phyloP scores from a whole-genome alignment of 768 basidiomycete species.

The Leccinellum rugosiceps region DNA sequence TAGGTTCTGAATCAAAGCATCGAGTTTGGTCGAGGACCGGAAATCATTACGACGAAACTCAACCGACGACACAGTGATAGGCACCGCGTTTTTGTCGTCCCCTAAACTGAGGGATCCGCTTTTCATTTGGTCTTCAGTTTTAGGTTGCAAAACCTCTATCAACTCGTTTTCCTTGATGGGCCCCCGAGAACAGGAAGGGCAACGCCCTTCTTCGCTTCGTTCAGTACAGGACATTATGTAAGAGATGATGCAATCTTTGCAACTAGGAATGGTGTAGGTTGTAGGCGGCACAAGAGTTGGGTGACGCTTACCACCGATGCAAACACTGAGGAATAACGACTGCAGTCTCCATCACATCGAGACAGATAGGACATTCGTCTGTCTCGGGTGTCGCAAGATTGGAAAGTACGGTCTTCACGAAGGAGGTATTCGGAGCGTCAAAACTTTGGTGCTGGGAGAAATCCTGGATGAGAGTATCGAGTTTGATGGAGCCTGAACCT shows the following conservation, averaged over 20 bases:
- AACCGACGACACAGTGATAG: slow-evolving; percentile 40
- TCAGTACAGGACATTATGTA: slow-evolving; percentile 69
- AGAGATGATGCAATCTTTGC: slow-evolving; percentile 85
- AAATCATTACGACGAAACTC: slow-evolving; percentile 78
- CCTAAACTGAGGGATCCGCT: neutral
- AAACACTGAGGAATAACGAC: slow-evolving; percentile 72
- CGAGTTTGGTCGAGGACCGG: slow-evolving; percentile 85
- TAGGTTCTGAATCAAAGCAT: slow-evolving; percentile 74
- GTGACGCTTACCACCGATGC: slow-evolving; percentile 59
- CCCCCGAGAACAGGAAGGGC: slow-evolving; percentile 75
- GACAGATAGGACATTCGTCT: slow-evolving; percentile 81
- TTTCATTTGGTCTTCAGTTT: slow-evolving; percentile 6
- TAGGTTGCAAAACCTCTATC: slow-evolving; percentile 54
- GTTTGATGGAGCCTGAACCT: slow-evolving; percentile 41
- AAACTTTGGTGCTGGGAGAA: slow-evolving; percentile 40
- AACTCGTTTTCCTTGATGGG: slow-evolving; percentile 64
- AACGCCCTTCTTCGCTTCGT: slow-evolving; percentile 65
- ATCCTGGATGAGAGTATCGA: slow-evolving; percentile 56
- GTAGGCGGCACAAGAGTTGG: neutral
- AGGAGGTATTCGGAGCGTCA: slow-evolving; percentile 37
- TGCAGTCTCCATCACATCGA: slow-evolving; percentile 71
- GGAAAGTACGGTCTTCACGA: slow-evolving; percentile 63
- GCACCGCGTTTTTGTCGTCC: slow-evolving; percentile 17
- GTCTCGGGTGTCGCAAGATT: slow-evolving; percentile 46
- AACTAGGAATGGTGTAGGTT: slow-evolving; percentile 42